phyloP scores from a whole-genome alignment of 192 early-diverging fungal genomes.

The Phlyctochytrium arcticum region DNA sequence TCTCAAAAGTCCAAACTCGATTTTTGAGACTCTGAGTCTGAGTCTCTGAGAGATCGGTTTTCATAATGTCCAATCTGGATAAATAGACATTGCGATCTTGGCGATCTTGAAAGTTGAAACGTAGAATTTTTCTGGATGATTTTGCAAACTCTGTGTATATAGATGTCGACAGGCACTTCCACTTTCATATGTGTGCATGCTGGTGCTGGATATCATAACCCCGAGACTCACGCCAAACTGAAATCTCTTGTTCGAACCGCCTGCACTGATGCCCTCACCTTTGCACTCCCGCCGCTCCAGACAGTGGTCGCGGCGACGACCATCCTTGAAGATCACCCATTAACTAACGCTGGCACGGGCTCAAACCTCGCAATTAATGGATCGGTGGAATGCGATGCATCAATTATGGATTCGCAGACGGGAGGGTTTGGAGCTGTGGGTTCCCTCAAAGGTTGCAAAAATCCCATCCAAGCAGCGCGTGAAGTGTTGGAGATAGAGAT shows the following conservation, averaged over 20 bases:
- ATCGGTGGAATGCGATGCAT: conserved; percentile 81
- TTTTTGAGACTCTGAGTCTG: too few species aligned
- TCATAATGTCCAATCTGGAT: too few species aligned
- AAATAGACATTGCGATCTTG: too few species aligned
- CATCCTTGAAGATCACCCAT: conserved; percentile 42
- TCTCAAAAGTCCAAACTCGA: too few species aligned
- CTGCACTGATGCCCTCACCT: neutral
- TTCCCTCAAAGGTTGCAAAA: conserved; percentile 59
- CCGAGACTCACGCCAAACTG: neutral
- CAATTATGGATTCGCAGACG: conserved; percentile 62
- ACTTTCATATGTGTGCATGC: conserved; percentile 36
- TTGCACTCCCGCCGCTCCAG: neutral
- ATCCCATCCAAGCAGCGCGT: conserved; percentile 53
- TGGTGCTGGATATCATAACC: conserved; percentile 39
- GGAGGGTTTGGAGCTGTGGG: conserved; percentile 71
- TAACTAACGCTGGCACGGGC: conserved; percentile 65
- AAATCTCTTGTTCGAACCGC: neutral
- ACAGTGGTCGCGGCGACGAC: neutral
- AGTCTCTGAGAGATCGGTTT: too few species aligned
- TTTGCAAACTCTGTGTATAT: too few species aligned
- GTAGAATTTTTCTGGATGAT: too few species aligned
- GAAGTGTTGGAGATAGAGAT: conserved; percentile 43
- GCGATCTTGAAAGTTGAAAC: too few species aligned
- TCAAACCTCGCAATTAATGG: conserved; percentile 75
- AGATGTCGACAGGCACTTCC: too few species aligned